These are phyloP conservation scores for Tympanopsis confertula DNA, from an alignment of 2,329 filamentous ascomycete genomes.

Conservation along the genomic window DNA sequence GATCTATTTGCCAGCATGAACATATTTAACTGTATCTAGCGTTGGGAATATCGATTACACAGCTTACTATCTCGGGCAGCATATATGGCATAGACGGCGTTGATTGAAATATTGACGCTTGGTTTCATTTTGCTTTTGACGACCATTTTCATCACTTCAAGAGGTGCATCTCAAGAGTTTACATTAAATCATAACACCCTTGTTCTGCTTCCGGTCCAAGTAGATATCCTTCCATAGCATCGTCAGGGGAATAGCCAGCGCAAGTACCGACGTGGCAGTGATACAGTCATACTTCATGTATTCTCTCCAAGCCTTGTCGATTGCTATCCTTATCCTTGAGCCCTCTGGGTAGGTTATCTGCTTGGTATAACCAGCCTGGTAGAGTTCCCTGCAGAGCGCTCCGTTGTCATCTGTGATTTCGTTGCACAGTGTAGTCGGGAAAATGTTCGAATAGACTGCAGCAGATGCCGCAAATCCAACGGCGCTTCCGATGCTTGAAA, in stretches of 20 bases:
- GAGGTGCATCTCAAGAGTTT: too few species aligned
- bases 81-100: too few species aligned
- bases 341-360: conserved; percentile 38
- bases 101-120: too few species aligned
- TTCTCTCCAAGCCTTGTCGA: conserved; percentile 41
- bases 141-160: too few species aligned
- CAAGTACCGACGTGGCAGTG: conserved; percentile 22
- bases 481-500: conserved; percentile 45
- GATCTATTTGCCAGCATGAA: too few species aligned
- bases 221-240: conserved; percentile 26
- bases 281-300: conserved; percentile 27
- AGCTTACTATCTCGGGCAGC: too few species aligned
- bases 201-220: conserved; percentile 19
- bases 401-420: conserved; percentile 29
- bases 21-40: too few species aligned
- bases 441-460: conserved; percentile 46
- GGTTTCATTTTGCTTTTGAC: too few species aligned
- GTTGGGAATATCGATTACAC: too few species aligned
- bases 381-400: conserved; percentile 19
- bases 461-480: conserved; percentile 46
- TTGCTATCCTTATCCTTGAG: conserved; percentile 36
- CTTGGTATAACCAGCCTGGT: conserved; percentile 35
- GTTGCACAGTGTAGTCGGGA: conserved; percentile 28
- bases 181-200: too few species aligned
- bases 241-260: conserved; percentile 20